Evolutionary conservation across 768 basidiomycete species (phyloP), one percentile per base, ranked within the genome.

Genomic region (Hygrophorus pudorinus): DNA sequence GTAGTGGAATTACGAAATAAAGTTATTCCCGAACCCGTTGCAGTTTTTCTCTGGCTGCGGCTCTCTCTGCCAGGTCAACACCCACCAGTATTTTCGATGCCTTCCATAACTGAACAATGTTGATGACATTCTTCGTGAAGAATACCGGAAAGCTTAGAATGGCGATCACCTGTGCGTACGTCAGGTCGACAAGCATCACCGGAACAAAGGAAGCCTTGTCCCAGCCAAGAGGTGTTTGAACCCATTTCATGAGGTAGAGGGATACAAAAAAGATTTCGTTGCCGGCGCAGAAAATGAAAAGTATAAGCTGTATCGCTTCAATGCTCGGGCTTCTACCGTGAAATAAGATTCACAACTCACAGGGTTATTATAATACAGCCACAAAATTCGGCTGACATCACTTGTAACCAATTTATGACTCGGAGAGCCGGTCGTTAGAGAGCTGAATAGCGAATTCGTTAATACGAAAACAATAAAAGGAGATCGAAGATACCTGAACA

Each of bases 251-350:
- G 51, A 97, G 79, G 68, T 99, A 99, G 16, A 98, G 73, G 17
- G 86, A 76, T 52, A 99, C 86, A 65, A 89, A 98, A 70, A 96
- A 98, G 41, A 91, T 62, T 61, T 99, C 96, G 67, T 99, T 99
- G 36, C 84, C 83, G 16, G 89, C 88, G 59, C 96, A 99, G 58
- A 97, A 79, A 54, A 86, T 62, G 67, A 98, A 98, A 24, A 99
- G 76, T 2, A 82, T 88, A 45, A 71, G 71, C 91, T 97, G 56
- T 8, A 30, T 30, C 35, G 20, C 27, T 34, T 35, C 11, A 45
- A 28, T 46, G 46, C 38, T 42, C 30, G 7, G 28, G n/a, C 12
- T 31, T 24, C 24, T 37, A 13, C 38, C n/a, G 28, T 17, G 18
- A 30, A 4, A 37, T 43, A 33, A 1, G 33, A 29, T 16, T 38